Base-by-base conservation (phyloP, 495 filamentous ascomycete species). In the Extremus antarcticus region DNA sequence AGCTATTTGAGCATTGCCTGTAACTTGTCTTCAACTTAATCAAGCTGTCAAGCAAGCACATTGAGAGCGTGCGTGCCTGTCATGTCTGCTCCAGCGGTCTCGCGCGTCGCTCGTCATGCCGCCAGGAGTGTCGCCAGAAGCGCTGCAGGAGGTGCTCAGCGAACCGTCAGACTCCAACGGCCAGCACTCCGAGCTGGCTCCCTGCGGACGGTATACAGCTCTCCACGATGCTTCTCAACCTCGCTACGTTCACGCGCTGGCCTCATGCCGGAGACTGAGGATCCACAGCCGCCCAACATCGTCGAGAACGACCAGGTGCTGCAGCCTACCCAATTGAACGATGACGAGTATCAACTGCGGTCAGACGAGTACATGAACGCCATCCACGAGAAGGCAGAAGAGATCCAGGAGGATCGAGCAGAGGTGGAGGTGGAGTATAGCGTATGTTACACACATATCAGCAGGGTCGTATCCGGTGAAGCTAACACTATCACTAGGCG, bases 291-390 rank as follows among this genome's bases (percentile, higher is more conserved):
- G 13, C 61, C 60, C 16, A 47, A 64, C 16, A 56, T 43, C 55
- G 63, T 65, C 40, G 29, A 40, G 4, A 22, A 48, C 21, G 43
- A 65, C 39, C 25, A 38, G 1, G 43, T 63, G 53, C 63, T 56
- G 10, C 61, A 76, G 47, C 76, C 81, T 38, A 86, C 89, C 65
- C 85, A 84, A 49, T 69, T 86, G 43, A 80, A 82, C 3, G 82
- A 84, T 51, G 79, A 84, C 52, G 78, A 83, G 53, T 90, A 85
- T 67, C 79, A 86, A 22, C 78, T 87, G 70, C 81, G 79, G 55
- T 79, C 83, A 43, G 75, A 87, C 24, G 82, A 84, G 59, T 77
- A 78, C 59, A 74, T 88, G 65, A 72, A 76, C 56, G 75, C 76
- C 55, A 71, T 90, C 20, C 81, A 87, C 65, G 69, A 68, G 2